phyloP scores from a whole-genome alignment of 768 basidiomycete genomes.

The Hebeloma cylindrosporum region DNA sequence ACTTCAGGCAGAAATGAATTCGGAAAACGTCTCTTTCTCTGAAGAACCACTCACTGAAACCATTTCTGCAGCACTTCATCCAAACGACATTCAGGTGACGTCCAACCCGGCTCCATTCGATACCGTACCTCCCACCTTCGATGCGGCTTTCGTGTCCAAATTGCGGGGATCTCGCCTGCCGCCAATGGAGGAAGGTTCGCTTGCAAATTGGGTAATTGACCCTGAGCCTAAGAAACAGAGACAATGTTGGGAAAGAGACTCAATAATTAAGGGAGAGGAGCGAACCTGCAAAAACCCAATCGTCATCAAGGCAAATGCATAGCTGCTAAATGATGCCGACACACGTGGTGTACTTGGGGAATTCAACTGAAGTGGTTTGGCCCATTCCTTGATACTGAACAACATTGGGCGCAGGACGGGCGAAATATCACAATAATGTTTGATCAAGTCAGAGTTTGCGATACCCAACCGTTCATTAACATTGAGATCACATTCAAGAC shows the following conservation, averaged over 20 bases:
- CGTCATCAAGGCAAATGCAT: constrained; percentile 60
- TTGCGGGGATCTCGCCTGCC: constrained; percentile 21
- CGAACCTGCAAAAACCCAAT: constrained; percentile 58
- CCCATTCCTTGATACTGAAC: constrained; percentile 58
- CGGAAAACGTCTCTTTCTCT: background rate
- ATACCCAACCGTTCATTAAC: constrained; percentile 62
- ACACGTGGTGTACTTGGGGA: constrained; percentile 30
- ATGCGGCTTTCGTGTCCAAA: constrained; percentile 29
- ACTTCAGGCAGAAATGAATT: constrained; percentile 27
- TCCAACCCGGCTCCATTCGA: constrained; percentile 1
- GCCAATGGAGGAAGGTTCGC: constrained; percentile 22
- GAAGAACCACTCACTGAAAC: constrained; percentile 39
- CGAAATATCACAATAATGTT: constrained; percentile 46
- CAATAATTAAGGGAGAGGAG: background rate
- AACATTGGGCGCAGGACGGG: constrained; percentile 47
- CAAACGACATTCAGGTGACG: background rate
- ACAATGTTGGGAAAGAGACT: background rate
- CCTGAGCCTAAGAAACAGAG: constrained; percentile 33
- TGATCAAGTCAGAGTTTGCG: constrained; percentile 50
- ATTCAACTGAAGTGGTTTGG: constrained; percentile 53
- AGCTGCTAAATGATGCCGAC: constrained; percentile 55
- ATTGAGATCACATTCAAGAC: constrained; percentile 54
- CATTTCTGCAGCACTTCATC: constrained; percentile 35
- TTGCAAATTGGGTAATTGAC: constrained; percentile 55
- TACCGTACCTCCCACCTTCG: constrained; percentile 32